Evolutionary conservation across 257 asterid species (phyloP).

Genomic region (Scutellaria minor): DNA sequence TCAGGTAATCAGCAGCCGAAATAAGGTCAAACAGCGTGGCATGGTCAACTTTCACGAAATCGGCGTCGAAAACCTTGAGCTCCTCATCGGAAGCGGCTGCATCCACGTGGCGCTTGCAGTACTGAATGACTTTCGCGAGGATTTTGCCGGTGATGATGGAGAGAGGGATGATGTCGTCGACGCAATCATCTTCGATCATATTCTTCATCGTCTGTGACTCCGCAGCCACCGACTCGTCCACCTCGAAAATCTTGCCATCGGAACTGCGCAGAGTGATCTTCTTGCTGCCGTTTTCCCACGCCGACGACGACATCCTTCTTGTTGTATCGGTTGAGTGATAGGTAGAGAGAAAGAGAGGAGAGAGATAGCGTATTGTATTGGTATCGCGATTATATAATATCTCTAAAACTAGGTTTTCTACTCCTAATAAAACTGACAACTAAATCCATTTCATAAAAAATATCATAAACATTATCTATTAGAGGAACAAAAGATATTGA

Average conservation of each 20-base stretch:
- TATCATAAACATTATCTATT: too few relatives aligned
- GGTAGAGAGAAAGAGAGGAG: slow-evolving; percentile 7
- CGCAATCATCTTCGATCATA: slow-evolving; percentile 72
- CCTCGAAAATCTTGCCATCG: slow-evolving; percentile 59
- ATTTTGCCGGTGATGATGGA: slow-evolving; percentile 63
- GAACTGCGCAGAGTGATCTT: slow-evolving; percentile 57
- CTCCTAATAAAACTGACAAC: too few relatives aligned
- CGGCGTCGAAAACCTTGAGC: slow-evolving; percentile 54
- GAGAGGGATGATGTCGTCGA: slow-evolving; percentile 60
- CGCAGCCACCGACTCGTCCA: slow-evolving; percentile 50
- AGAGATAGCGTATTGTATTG: too few relatives aligned
- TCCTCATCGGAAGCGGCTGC: slow-evolving; percentile 50
- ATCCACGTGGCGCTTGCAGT: slow-evolving; percentile 64
- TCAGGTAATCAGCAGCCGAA: slow-evolving; percentile 67
- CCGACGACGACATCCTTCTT: slow-evolving; percentile 49
- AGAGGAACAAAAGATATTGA: too few relatives aligned
- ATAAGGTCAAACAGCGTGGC: slow-evolving; percentile 65
- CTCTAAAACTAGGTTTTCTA: too few relatives aligned
- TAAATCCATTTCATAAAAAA: too few relatives aligned
- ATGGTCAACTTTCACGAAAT: slow-evolving; percentile 63
- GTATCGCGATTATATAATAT: too few relatives aligned
- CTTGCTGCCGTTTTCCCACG: slow-evolving; percentile 40
- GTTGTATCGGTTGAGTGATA: not conserved
- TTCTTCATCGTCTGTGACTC: slow-evolving; percentile 63
- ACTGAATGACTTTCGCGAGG: slow-evolving; percentile 68